Base-by-base conservation (phyloP, 1,284 basidiomycete genomes). In the Moniliella sp. region DNA sequence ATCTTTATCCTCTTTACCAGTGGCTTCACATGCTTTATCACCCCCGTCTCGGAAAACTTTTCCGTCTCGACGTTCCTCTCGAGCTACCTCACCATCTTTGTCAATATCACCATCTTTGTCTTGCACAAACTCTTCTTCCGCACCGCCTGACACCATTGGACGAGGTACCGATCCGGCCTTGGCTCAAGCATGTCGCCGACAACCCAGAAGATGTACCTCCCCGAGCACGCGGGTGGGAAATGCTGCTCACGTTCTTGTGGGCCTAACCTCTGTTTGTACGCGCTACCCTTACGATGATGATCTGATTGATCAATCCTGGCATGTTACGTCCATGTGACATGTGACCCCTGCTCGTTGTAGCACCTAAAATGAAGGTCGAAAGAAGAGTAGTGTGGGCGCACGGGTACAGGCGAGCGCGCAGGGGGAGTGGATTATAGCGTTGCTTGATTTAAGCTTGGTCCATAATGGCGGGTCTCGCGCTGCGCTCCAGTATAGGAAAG, bases 101-200 rank as follows among this genome's bases (percentile, higher is more conserved):
- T 77, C 31, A 83, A 82, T 70, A 74, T 77, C 13, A 40, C 80
- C 36, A 57, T 84, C 28, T 84, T 77, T 59, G 4, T 70, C 28
- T 69, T 63, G 5, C 68, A 72, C 34, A 70, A 69, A 45, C 46
- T 68, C 35, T 43, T 53, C 48, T 69, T 69, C 51, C 67, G 65
- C 46, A 58, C 63, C 8, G 8, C 8, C 7, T 23, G 21, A n/a
- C 21, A 7, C 21, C 21, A n/a, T n/a, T 23, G 21, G 8, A 23
- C 7, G 21, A 23, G 7, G 21, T 23, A n/a, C 21, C 21, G 21
- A n/a, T 23, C 21, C 7, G 7, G 21, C 21, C 21, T 23, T 23
- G 21, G 21, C 21, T 23, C n/a, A 23, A 7, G 21, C 21, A 23
- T 7, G 7, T 23, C 21, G 8, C 7, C 7, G 8, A 23, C 7